Percentiles rank a stretch among this genome's conserved stretches.
Evolutionary conservation across 768 basidiomycete species (phyloP).

Genomic region (Mycena floridula): DNA sequence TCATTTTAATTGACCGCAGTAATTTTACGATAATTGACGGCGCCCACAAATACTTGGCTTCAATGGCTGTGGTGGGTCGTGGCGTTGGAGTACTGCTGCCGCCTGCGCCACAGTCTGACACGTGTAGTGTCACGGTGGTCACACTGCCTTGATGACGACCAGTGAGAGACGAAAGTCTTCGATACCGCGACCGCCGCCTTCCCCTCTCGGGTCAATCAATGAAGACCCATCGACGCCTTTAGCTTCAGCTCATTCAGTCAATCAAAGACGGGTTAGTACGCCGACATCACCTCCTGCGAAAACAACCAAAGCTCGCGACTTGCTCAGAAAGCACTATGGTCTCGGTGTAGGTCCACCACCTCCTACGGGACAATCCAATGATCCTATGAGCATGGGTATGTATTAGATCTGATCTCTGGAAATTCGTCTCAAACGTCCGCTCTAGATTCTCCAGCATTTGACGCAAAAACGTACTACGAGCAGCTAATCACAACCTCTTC

Average conservation of each 20-base stretch:
- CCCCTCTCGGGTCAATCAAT: not conserved
- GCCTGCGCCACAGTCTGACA: too few relatives aligned
- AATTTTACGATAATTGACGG: too few relatives aligned
- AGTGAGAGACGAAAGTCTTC: too few relatives aligned
- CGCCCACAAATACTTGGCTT: too few relatives aligned
- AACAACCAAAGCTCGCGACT: slow-evolving; percentile 60
- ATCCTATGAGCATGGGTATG: slow-evolving; percentile 80
- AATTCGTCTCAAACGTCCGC: slow-evolving; percentile 2
- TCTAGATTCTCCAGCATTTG: slow-evolving; percentile 75
- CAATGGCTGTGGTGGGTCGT: too few relatives aligned
- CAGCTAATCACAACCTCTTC: slow-evolving; percentile 80
- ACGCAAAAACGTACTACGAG: slow-evolving; percentile 80
- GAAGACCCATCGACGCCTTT: not conserved
- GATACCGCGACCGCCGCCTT: too few relatives aligned
- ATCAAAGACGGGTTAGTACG: not conserved
- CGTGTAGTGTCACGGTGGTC: too few relatives aligned
- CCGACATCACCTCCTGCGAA: slow-evolving; percentile 14
- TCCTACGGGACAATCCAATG: slow-evolving; percentile 49
- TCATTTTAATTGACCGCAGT: too few relatives aligned
- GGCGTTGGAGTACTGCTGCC: too few relatives aligned
- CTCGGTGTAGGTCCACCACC: slow-evolving; percentile 70
- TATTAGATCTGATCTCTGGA: not conserved
- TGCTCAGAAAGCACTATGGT: slow-evolving; percentile 84
- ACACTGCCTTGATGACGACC: too few relatives aligned
- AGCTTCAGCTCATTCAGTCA: not conserved